Percentiles rank a stretch among this genome's conserved stretches.
Conservation (phyloP, 441 rosid genomes). For the Manihot esculenta region DNA sequence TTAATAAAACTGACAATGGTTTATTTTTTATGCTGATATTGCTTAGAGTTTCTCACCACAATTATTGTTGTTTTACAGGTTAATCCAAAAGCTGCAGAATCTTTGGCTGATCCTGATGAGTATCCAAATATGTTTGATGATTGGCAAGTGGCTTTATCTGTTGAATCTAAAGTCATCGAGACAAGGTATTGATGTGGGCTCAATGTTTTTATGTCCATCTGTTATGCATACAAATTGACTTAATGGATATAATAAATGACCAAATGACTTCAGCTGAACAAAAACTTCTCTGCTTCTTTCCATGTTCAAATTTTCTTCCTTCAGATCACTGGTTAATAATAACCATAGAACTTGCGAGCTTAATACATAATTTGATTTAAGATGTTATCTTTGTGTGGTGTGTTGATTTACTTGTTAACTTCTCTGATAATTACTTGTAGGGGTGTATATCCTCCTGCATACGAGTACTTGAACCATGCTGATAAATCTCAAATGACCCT, state of each 20-base stretch:
- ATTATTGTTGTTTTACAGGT: conserved; percentile 48
- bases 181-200: conserved; percentile 52
- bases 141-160: conserved; percentile 86
- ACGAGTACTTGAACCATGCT: conserved; percentile 54
- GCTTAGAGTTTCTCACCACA: neutral
- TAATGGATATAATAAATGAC: neutral
- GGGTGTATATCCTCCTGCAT: conserved; percentile 64
- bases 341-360: neutral
- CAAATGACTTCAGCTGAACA: conserved; percentile 8
- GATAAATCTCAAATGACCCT: conserved; percentile 63
- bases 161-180: conserved; percentile 74
- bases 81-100: conserved; percentile 98
- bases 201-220: conserved; percentile 1
- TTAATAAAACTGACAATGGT: neutral
- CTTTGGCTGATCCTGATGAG: conserved; percentile 97
- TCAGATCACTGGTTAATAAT: neutral
- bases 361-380: neutral
- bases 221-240: neutral
- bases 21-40: neutral
- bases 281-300: neutral
- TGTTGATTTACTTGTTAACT: conserved; percentile 14
- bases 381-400: neutral
- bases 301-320: neutral
- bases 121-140: conserved; percentile 96
- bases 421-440: conserved; percentile 40